Base-by-base conservation (phyloP, 345 rosid species). In the Dimocarpus longan region DNA sequence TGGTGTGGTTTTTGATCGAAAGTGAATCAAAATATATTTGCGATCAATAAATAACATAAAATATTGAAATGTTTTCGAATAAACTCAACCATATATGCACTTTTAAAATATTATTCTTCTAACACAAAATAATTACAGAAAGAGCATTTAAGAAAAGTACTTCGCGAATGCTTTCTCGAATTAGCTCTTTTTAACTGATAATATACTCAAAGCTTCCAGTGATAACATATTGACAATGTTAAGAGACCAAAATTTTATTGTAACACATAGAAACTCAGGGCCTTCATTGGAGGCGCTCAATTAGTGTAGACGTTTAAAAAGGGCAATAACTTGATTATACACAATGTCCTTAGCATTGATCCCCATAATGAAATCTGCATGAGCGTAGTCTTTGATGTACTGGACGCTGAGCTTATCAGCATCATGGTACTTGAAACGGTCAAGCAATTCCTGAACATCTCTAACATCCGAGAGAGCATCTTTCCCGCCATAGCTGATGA, bases 321-420 rank as follows among this genome's bases (percentile, higher is more conserved):
- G 93, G 0, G 93, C 71, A 60, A 77, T 76, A 15, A 94, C 84
- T 82, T 87, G 83, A 71, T 85, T 89, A 68, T 89, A 96, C 75
- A 96, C 94, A 64, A 91, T 28, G 77, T 90, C 98, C 69, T 93
- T 93, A 67, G 99, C 99, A 75, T 82, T 93, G 15, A 86, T 80
- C 5, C 87, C 99, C 99, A 94, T 90, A 15, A 96, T 81, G 90
- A 94, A 96, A 86, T 96, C 98, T 1, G 89, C 92, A 80, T 96
- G 99, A 72, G 90, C 97, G 70, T 91, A 94, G 8, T 91, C 82
- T 81, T 85, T 81, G 60, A 96, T 78, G 78, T 76, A 91, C 82
- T 91, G 97, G 75, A 93, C 82, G 1, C 68, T 69, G 18, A 96
- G 87, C 89, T 90, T 93, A 79, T 87, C 87, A 0, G 21, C 88